Percentiles rank a stretch among this genome's conserved stretches.
Conservation (phyloP, 2,329 filamentous ascomycete genomes). For the Colletotrichum lini region DNA sequence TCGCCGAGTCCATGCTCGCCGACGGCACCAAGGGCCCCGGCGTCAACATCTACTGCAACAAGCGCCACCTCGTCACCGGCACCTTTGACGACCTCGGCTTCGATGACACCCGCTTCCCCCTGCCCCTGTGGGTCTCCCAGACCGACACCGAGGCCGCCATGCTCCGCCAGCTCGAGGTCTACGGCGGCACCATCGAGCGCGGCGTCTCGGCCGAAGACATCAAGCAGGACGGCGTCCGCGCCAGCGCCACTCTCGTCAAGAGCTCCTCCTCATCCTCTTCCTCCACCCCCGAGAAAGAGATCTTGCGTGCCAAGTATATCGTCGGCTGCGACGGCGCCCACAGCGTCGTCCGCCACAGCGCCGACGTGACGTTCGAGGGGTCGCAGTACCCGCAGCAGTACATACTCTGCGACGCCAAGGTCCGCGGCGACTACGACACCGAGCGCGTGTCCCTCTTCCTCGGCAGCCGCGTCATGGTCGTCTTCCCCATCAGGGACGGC, state of each 20-base stretch:
- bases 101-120: conserved; percentile 50
- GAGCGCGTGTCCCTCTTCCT: conserved; percentile 48
- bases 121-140: conserved; percentile 53
- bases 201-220: conserved; percentile 49
- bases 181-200: conserved; percentile 49
- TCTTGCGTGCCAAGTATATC: conserved; percentile 56
- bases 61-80: conserved; percentile 49
- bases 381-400: conserved; percentile 59
- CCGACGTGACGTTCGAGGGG: conserved; percentile 57
- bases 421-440: conserved; percentile 40
- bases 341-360: conserved; percentile 57
- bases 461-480: conserved; percentile 52
- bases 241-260: conserved; percentile 46
- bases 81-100: conserved; percentile 50
- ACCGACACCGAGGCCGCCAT: conserved; percentile 53
- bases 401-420: conserved; percentile 59
- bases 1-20: conserved; percentile 53
- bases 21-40: conserved; percentile 55
- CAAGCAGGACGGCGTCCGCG: conserved; percentile 48
- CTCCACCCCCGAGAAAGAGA: conserved; percentile 39
- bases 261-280: conserved; percentile 6
- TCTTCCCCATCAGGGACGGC: conserved; percentile 51
- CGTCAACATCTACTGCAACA: conserved; percentile 55
- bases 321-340: conserved; percentile 65
- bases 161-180: conserved; percentile 47